These are phyloP conservation scores for Clitoria ternatea DNA, from an alignment of 306 rosid genomes.

Conservation along the genomic window DNA sequence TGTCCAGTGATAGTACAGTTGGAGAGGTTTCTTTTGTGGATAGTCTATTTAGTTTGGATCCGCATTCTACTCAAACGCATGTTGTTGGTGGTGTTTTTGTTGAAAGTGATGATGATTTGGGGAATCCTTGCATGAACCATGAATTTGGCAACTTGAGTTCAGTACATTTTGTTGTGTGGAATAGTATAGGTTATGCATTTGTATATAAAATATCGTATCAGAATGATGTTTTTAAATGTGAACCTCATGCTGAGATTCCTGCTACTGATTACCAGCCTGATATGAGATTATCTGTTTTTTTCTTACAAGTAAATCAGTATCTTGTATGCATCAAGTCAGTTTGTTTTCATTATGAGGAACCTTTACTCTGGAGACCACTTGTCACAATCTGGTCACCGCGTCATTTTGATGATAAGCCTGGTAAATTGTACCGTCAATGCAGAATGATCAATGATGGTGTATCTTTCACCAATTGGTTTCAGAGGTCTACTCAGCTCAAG, in stretches of 20 bases:
- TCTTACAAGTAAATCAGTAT: constrained; percentile 44
- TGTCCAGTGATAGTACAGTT: constrained; percentile 44
- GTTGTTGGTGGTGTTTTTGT: constrained; percentile 63
- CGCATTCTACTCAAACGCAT: constrained; percentile 40
- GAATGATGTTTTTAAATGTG: constrained; percentile 51
- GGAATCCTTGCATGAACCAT: constrained; percentile 15
- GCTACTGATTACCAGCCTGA: constrained; percentile 43
- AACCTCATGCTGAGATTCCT: constrained; percentile 66
- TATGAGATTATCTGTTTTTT: constrained; percentile 41
- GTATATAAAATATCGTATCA: constrained; percentile 46
- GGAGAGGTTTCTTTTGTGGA: constrained; percentile 65
- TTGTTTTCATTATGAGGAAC: constrained; percentile 60
- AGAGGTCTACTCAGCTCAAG: constrained; percentile 29
- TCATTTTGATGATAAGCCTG: constrained; percentile 38
- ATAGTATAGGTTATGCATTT: constrained; percentile 59
- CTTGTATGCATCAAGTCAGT: constrained; percentile 63
- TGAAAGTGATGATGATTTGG: constrained; percentile 37
- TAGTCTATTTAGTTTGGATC: constrained; percentile 24
- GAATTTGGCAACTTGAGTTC: constrained; percentile 31
- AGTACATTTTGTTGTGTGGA: constrained; percentile 60
- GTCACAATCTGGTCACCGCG: constrained; percentile 52
- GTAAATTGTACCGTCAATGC: constrained; percentile 37
- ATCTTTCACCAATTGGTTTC: constrained; percentile 53
- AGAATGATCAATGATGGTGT: constrained; percentile 45
- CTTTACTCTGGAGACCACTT: constrained; percentile 67